These are phyloP conservation scores for Cladosporium sp. DNA, from an alignment of 2,329 filamentous ascomycete species.

Conservation along the genomic window DNA sequence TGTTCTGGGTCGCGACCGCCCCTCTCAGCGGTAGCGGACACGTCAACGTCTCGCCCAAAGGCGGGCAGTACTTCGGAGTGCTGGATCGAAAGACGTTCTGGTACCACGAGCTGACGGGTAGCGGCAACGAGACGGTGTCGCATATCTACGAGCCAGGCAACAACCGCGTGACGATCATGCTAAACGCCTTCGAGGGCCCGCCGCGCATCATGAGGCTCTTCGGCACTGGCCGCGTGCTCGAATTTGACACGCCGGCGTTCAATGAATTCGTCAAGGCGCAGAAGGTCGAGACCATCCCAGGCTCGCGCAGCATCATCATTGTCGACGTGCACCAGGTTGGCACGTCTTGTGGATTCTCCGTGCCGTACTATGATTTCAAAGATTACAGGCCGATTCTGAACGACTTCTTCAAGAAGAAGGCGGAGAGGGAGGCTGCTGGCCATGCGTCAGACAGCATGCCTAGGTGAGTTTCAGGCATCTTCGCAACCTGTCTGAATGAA, in stretches of 20 bases:
- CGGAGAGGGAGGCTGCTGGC: slow-evolving; percentile 30
- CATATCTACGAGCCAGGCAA: slow-evolving; percentile 39
- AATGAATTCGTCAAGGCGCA: slow-evolving; percentile 29
- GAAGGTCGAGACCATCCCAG: slow-evolving; percentile 32
- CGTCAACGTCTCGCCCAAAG: slow-evolving; percentile 43
- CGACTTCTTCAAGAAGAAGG: slow-evolving; percentile 36
- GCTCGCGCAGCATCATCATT: slow-evolving; percentile 35
- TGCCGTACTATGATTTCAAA: slow-evolving; percentile 41
- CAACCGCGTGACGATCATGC: slow-evolving; percentile 37
- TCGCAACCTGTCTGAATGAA: background rate
- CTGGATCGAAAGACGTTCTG: slow-evolving; percentile 36
- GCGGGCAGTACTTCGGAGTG: slow-evolving; percentile 39
- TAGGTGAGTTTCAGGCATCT: slow-evolving; percentile 18
- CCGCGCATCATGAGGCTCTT: slow-evolving; percentile 40
- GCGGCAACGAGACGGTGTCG: slow-evolving; percentile 38
- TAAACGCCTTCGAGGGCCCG: slow-evolving; percentile 38
- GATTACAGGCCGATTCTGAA: slow-evolving; percentile 35
- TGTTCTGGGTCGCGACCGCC: slow-evolving; percentile 39
- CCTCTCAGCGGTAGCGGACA: slow-evolving; percentile 36
- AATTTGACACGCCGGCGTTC: slow-evolving; percentile 32
- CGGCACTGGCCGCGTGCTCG: slow-evolving; percentile 34
- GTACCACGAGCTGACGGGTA: slow-evolving; percentile 40
- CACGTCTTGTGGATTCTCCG: slow-evolving; percentile 37
- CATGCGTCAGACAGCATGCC: slow-evolving; percentile 37
- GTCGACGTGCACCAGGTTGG: slow-evolving; percentile 41